Percentiles rank a stretch among this genome's conserved stretches.
phyloP scores from a whole-genome alignment of 2,329 filamentous ascomycete genomes.

The Penicillium sp. region DNA sequence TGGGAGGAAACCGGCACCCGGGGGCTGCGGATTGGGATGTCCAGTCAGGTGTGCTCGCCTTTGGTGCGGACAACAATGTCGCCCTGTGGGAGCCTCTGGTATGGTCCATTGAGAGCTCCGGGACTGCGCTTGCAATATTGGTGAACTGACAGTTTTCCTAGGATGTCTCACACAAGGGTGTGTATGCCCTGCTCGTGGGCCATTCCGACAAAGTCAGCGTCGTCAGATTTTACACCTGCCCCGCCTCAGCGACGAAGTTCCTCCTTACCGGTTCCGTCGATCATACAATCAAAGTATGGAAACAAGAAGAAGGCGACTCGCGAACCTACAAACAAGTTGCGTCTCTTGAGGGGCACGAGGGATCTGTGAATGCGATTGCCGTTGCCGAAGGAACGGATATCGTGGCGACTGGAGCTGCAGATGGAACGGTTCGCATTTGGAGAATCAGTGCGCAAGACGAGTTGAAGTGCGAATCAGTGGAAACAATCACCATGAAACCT shows the following conservation, averaged over 20 bases:
- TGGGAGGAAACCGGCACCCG: constrained; percentile 89
- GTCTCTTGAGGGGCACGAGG: constrained; percentile 70
- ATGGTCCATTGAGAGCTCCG: constrained; percentile 45
- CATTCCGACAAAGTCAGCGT: constrained; percentile 83
- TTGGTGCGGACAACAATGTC: constrained; percentile 86
- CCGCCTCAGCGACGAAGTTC: constrained; percentile 57
- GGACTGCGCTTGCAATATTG: background rate
- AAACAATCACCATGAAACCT: constrained; percentile 75
- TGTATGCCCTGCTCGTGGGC: constrained; percentile 71
- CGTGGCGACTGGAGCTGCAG: constrained; percentile 67
- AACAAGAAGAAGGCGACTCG: constrained; percentile 33
- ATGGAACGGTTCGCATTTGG: constrained; percentile 72
- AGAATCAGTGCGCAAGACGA: constrained; percentile 54
- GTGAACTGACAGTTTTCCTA: constrained; percentile 35
- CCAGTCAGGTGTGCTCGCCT: constrained; percentile 74
- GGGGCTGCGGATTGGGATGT: constrained; percentile 87
- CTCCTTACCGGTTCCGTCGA: constrained; percentile 84
- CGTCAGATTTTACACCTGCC: constrained; percentile 73
- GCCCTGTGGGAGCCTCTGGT: constrained; percentile 85
- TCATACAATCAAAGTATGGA: constrained; percentile 72
- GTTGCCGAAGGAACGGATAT: constrained; percentile 53
- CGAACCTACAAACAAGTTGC: constrained; percentile 50
- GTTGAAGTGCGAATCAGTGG: constrained; percentile 59
- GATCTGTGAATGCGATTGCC: constrained; percentile 71
- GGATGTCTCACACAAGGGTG: constrained; percentile 59